These are phyloP conservation scores for Pneumocystis oryctolagi DNA, from an alignment of 1,139 yeast genomes.

Conservation along the genomic window DNA sequence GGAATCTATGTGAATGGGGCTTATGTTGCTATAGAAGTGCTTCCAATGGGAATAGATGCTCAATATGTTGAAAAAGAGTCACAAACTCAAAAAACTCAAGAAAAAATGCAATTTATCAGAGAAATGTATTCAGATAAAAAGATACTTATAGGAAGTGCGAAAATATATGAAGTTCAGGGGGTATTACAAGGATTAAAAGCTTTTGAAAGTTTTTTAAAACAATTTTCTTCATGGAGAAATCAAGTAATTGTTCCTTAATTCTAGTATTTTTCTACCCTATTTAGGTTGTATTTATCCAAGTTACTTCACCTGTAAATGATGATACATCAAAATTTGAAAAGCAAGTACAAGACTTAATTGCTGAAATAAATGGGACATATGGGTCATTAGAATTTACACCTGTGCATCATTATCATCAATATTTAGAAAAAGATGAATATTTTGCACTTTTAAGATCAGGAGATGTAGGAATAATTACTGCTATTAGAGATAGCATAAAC, in stretches of 20 bases:
- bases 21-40: slow-evolving; percentile 49
- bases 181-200: slow-evolving; percentile 76
- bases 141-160: slow-evolving; percentile 76
- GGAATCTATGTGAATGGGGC: slow-evolving; percentile 58
- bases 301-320: slow-evolving; percentile 32
- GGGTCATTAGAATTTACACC: slow-evolving; percentile 65
- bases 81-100: slow-evolving; percentile 38
- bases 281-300: slow-evolving; percentile 51
- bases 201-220: slow-evolving; percentile 58
- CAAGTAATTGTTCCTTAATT: background rate
- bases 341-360: slow-evolving; percentile 63
- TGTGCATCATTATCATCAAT: slow-evolving; percentile 74
- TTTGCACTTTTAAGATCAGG: slow-evolving; percentile 77
- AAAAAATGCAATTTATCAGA: slow-evolving; percentile 61
- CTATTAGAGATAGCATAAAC: slow-evolving; percentile 93
- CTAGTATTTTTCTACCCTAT: background rate
- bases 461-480: slow-evolving; percentile 70
- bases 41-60: slow-evolving; percentile 83
- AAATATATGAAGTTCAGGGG: slow-evolving; percentile 76
- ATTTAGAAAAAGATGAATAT: slow-evolving; percentile 77
- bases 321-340: slow-evolving; percentile 33
- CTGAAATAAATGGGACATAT: slow-evolving; percentile 65
- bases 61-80: slow-evolving; percentile 35
- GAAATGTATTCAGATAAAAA: slow-evolving; percentile 64
- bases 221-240: slow-evolving; percentile 35